phyloP scores from a whole-genome alignment of 495 filamentous ascomycete species.

The Filosporella fistucella region DNA sequence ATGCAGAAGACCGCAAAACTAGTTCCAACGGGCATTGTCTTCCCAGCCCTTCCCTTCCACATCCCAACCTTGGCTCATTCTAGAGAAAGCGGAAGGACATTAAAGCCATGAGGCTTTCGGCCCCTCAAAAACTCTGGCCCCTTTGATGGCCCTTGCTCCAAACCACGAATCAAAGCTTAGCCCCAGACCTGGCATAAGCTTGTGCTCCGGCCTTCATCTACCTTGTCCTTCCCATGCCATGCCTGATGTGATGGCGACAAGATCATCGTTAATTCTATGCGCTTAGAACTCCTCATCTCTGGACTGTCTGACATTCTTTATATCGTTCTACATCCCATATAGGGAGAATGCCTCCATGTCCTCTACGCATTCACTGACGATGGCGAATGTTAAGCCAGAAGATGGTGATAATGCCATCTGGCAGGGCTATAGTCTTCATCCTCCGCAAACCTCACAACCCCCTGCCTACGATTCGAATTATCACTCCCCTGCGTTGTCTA shows the following conservation, averaged over 20 bases:
- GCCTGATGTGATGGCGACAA: conserved; percentile 12
- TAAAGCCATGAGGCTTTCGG: conserved; percentile 19
- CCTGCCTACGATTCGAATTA: conserved; percentile 17
- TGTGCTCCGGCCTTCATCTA: conserved; percentile 21
- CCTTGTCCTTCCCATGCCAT: conserved; percentile 11
- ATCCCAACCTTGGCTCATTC: conserved; percentile 1
- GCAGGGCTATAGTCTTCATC: conserved; percentile 25
- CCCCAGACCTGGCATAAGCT: conserved; percentile 16
- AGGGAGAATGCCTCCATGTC: conserved; percentile 21
- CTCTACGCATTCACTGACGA: conserved; percentile 23
- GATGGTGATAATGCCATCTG: conserved; percentile 22
- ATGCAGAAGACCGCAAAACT: no score
- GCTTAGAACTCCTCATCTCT: conserved; percentile 5
- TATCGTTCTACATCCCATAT: background rate
- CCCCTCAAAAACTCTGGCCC: conserved; percentile 11
- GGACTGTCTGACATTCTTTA: conserved; percentile 10
- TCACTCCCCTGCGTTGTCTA: conserved; percentile 3
- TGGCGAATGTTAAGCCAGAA: conserved; percentile 25
- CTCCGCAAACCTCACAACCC: conserved; percentile 8
- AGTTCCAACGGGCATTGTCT: background rate
- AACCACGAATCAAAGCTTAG: conserved; percentile 22
- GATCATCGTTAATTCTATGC: conserved; percentile 15
- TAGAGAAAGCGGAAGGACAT: conserved; percentile 15
- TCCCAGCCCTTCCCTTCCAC: background rate
- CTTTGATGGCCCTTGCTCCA: conserved; percentile 10